These are phyloP conservation scores for Plasmodium chabaudi DNA, from an alignment of 169 alveolate genomes.

Conservation along the genomic window DNA sequence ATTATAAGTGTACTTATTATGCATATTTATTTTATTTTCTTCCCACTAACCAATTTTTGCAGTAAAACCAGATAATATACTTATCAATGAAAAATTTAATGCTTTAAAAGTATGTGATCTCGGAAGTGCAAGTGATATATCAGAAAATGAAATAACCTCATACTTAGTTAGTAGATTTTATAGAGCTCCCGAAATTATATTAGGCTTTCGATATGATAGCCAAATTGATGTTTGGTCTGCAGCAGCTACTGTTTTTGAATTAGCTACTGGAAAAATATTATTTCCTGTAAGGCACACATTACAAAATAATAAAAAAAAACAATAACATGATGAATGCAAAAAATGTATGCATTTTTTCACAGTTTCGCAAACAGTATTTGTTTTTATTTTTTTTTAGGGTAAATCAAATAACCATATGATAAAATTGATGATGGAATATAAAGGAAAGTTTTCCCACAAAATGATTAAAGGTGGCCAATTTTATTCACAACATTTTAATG, in stretches of 20 bases:
- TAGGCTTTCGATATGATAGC: constrained; percentile 93
- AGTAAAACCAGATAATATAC: constrained; percentile 97
- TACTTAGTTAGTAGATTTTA: constrained; percentile 96
- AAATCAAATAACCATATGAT: constrained; percentile 97
- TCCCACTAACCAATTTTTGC: neutral
- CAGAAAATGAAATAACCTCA: constrained; percentile 93
- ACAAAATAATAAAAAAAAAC: constrained; percentile 76
- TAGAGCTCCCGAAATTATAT: constrained; percentile 98
- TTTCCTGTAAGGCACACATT: constrained; percentile 87
- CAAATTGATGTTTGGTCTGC: constrained; percentile 97
- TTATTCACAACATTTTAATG: constrained; percentile 90
- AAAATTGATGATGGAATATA: constrained; percentile 94
- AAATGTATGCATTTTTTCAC: constrained; percentile 82
- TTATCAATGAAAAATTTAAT: constrained; percentile 90
- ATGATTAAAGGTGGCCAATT: constrained; percentile 92
- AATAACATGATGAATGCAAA: constrained; percentile 39
- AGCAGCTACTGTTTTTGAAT: constrained; percentile 96
- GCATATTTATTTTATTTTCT: neutral
- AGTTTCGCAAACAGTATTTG: constrained; percentile 71
- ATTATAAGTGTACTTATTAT: constrained; percentile 4
- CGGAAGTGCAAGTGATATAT: constrained; percentile 94
- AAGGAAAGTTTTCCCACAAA: constrained; percentile 94
- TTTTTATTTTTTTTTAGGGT: constrained; percentile 84
- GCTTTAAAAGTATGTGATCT: constrained; percentile 96
- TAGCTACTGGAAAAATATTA: constrained; percentile 97